Conservation (phyloP, 768 basidiomycete species). For the Tulasnella sp. region DNA sequence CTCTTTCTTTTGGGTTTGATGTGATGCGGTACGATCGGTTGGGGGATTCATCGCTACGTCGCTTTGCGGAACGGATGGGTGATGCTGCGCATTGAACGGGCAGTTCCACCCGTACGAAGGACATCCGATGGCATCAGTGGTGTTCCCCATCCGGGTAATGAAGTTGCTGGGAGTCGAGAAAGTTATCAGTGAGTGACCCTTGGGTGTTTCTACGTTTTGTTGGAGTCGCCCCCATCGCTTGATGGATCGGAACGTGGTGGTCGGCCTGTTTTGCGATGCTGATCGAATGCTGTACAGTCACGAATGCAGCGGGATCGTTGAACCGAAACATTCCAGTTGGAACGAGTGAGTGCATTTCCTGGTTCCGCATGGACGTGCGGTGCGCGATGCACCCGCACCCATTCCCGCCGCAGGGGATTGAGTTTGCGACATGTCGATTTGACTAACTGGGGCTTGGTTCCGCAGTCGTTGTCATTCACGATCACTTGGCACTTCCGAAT, state of each 20-base stretch:
- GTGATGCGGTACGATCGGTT: no score
- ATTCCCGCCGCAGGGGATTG: no score
- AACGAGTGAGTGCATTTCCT: conserved; percentile 48
- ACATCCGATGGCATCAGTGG: conserved; percentile 50
- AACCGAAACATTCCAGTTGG: conserved; percentile 64
- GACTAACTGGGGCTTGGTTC: neutral
- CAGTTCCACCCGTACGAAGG: conserved; percentile 86
- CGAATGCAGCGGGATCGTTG: conserved; percentile 77
- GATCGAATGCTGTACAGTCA: conserved; percentile 38
- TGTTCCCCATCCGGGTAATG: conserved; percentile 71
- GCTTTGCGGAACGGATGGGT: no score
- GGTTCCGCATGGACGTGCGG: neutral
- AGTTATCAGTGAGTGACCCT: conserved; percentile 48
- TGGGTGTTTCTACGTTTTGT: neutral
- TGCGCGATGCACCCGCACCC: neutral
- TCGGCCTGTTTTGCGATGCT: neutral
- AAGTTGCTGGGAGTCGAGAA: conserved; percentile 61
- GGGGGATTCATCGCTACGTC: no score
- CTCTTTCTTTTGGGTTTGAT: no score
- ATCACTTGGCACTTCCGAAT: conserved; percentile 73
- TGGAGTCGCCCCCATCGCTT: neutral
- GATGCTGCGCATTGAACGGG: conserved; percentile 1
- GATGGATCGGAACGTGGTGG: neutral
- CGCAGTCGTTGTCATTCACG: conserved; percentile 68
- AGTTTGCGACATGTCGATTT: neutral